Percentiles rank a stretch among this genome's conserved stretches.
phyloP scores from a whole-genome alignment of 495 filamentous ascomycete species.

The Penicillium atrosanguineum region DNA sequence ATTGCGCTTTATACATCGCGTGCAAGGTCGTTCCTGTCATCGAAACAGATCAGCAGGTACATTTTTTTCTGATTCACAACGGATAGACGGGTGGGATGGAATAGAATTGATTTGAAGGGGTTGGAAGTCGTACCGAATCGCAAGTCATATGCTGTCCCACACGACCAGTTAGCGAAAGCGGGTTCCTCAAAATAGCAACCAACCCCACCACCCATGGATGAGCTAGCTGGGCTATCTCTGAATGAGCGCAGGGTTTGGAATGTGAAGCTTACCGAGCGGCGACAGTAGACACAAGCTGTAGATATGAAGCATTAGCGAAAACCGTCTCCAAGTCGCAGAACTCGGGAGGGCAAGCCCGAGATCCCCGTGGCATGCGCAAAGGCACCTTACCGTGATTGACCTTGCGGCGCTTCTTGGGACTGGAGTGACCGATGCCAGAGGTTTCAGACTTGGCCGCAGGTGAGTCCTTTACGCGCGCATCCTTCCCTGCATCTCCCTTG shows the following conservation, averaged over 20 bases:
- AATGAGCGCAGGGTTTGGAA: background rate
- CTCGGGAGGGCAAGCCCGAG: constrained; percentile 27
- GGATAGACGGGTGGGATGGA: constrained; percentile 10
- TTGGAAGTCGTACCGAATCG: constrained; percentile 83
- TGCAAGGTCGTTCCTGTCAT: constrained; percentile 85
- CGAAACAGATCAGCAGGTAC: constrained; percentile 28
- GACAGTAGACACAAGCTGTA: constrained; percentile 97
- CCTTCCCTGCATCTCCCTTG: constrained; percentile 25
- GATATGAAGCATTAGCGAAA: constrained; percentile 28
- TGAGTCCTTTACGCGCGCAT: constrained; percentile 31
- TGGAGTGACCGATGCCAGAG: constrained; percentile 44
- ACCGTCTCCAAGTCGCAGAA: constrained; percentile 27
- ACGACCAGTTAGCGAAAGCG: constrained; percentile 39
- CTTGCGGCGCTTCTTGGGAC: constrained; percentile 95
- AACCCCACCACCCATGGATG: background rate
- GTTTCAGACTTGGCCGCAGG: constrained; percentile 40
- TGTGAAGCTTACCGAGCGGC: constrained; percentile 82
- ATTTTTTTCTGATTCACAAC: constrained; percentile 12
- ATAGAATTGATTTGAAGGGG: constrained; percentile 29
- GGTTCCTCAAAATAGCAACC: background rate
- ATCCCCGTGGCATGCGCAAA: constrained; percentile 30
- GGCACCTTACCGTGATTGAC: constrained; percentile 91
- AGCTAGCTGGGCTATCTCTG: background rate
- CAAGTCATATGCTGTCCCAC: constrained; percentile 96
- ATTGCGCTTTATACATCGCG: constrained; percentile 96